Evolutionary conservation across 345 rosid species (phyloP), one percentile per base, ranked within the genome.

Genomic region (Citrus trifoliata): DNA sequence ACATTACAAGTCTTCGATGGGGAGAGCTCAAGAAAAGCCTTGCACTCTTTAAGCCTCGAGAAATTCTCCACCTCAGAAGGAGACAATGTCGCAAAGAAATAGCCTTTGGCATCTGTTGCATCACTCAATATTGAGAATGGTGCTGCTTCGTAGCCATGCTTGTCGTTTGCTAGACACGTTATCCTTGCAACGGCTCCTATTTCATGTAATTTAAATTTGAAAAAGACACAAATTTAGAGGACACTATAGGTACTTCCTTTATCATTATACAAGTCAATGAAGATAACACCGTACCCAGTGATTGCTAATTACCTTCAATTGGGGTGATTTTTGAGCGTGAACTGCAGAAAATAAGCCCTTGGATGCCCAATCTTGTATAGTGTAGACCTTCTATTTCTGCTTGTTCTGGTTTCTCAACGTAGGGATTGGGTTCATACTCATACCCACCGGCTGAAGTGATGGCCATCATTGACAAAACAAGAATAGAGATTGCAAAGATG

Each of bases 121-220:
- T 74, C 76, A 78, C 92, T 90, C 78, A 89, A 79, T 62, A 89
- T 85, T 40, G 93, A 85, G 51, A 89, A 73, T 0, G 90, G 87
- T 69, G 86, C 88, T 21, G 81, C 83, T 82, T 89, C 95, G 64
- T 86, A 87, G 35, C 94, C 94, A 33, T 81, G 80, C 58, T 79
- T 78, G 70, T 90, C 95, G 51, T 68, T 74, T 2, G 80, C 88
- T 40, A 86, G 83, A 71, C 97, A 91, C 14, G 92, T 84, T 63
- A 93, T 81, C 79, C 95, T 90, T 30, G 87, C 91, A 80, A 84
- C 88, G 72, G 89, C 93, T n/a, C 93, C 93, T 89, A 82, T 46
- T 46, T 46, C 51, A 46, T 46, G 51, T 46, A 46, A 46, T 46
- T 46, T 46, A 46, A 46, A 46, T 46, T 10, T 3, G 4, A 13